Base-by-base conservation (phyloP, 2,329 filamentous ascomycete genomes). In the Penicillium fuscoglaucum region DNA sequence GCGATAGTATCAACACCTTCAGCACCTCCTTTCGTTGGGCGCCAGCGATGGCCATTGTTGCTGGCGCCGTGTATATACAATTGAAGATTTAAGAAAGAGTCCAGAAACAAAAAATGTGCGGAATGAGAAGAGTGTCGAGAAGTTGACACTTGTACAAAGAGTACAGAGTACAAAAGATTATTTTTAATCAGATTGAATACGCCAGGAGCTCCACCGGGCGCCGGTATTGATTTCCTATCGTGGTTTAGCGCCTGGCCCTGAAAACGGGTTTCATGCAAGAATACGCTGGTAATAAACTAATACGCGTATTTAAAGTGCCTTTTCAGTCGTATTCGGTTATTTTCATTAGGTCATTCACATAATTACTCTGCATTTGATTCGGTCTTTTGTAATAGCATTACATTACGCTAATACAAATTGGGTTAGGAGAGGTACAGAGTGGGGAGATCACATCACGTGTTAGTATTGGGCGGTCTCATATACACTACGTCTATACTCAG, bases 1-100 rank as follows among this genome's bases (percentile, higher is more conserved):
- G 82, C 54, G 93, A 97, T 61, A 95, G 82, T 76, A 96, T 93
- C 62, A 98, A 85, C 67, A 98, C 91, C 69, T 84, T 88, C 62
- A 98, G 82, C 64, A 97, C 92, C 78, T 83, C 88, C 78, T 91
- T 96, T 61, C 93, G 87, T 74, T 81, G 75, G 55, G 76, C 70
- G 55, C 75, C 70, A 57, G 73, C 68, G 51, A 75, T 63, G 50
- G 73, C 68, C 76, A 77, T 78, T 53, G 29, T 47, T 46, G 41
- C 57, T 58, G 56, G 55, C 52, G 55, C 61, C 59, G 40, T 55
- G 40, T 55, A 43, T 50, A 41, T 46, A 53, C 15, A 45, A 9
- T 39, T 17, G 6, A 57, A 54, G 24, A 13, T 45, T 12, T 49
- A 51, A 26, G 21, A 46, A 24, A 13, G 37, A 10, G 33, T 21